These are phyloP conservation scores for Prunus campanulata DNA, from an alignment of 306 rosid species.

Conservation along the genomic window DNA sequence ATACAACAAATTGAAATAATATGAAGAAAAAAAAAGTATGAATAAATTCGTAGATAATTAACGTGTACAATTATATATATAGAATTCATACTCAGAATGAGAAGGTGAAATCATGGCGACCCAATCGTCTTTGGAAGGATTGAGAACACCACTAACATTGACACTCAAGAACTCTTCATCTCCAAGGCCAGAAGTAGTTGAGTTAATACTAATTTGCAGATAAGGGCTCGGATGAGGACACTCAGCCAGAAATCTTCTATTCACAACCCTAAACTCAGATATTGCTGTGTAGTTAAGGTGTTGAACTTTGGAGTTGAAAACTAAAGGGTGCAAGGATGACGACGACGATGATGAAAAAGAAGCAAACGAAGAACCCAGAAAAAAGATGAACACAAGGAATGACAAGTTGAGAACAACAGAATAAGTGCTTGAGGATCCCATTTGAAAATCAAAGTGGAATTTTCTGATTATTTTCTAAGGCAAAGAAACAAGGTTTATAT, in stretches of 20 bases:
- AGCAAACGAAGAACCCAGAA: slow-evolving; percentile 2
- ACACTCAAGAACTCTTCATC: slow-evolving; percentile 60
- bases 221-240: slow-evolving; percentile 37
- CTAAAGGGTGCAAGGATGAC: slow-evolving; percentile 25
- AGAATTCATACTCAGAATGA: slow-evolving; percentile 49
- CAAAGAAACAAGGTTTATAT: neutral
- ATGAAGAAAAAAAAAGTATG: neutral
- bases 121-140: slow-evolving; percentile 55
- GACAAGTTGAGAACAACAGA: neutral
- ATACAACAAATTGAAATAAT: neutral
- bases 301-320: slow-evolving; percentile 26
- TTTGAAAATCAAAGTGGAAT: neutral
- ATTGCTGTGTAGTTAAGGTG: slow-evolving; percentile 62
- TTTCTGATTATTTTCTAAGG: neutral
- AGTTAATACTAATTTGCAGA: slow-evolving; percentile 29
- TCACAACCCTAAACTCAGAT: slow-evolving; percentile 61
- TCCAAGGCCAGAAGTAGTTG: slow-evolving; percentile 29
- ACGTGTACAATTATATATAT: neutral
- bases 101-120: slow-evolving; percentile 89
- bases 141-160: slow-evolving; percentile 48
- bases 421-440: neutral
- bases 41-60: neutral
- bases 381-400: neutral
- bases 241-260: slow-evolving; percentile 40
- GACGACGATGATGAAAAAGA: slow-evolving; percentile 9